phyloP scores from a whole-genome alignment of 306 rosid species.

The Vicia villosa region DNA sequence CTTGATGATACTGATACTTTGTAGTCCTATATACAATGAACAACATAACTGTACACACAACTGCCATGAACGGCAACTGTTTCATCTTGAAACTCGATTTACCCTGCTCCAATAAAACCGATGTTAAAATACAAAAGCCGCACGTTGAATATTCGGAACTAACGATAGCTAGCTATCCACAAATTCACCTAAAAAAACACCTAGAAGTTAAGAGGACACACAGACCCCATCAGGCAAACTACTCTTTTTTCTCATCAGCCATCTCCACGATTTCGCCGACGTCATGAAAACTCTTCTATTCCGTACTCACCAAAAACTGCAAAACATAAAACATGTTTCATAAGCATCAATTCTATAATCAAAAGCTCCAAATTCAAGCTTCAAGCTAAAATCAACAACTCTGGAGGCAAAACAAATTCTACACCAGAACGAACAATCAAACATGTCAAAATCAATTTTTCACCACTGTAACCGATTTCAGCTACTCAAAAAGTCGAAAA shows the following conservation, averaged over 20 bases:
- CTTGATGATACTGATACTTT: constrained; percentile 73
- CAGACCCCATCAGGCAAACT: constrained; percentile 76
- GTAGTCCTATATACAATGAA: constrained; percentile 92
- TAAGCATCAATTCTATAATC: no score
- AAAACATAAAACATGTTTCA: constrained; percentile 3
- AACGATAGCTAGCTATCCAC: neutral
- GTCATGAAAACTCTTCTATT: constrained; percentile 55
- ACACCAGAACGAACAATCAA: no score
- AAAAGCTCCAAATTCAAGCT: no score
- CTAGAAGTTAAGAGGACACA: constrained; percentile 26
- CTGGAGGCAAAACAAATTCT: no score
- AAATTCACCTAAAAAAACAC: constrained; percentile 23
- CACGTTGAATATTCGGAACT: constrained; percentile 19
- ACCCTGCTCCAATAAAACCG: constrained; percentile 55
- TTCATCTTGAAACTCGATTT: constrained; percentile 78
- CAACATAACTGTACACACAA: constrained; percentile 71
- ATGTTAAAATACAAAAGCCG: neutral
- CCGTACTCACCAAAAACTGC: constrained; percentile 54
- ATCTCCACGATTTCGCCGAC: constrained; percentile 69
- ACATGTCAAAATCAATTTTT: no score
- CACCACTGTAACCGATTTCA: no score
- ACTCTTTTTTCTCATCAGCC: constrained; percentile 64
- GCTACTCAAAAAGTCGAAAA: no score
- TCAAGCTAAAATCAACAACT: no score
- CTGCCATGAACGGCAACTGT: constrained; percentile 84